Percentiles rank a stretch among this genome's conserved stretches.
phyloP scores from a whole-genome alignment of 768 basidiomycete species.

The Clitopilus passeckerianus region DNA sequence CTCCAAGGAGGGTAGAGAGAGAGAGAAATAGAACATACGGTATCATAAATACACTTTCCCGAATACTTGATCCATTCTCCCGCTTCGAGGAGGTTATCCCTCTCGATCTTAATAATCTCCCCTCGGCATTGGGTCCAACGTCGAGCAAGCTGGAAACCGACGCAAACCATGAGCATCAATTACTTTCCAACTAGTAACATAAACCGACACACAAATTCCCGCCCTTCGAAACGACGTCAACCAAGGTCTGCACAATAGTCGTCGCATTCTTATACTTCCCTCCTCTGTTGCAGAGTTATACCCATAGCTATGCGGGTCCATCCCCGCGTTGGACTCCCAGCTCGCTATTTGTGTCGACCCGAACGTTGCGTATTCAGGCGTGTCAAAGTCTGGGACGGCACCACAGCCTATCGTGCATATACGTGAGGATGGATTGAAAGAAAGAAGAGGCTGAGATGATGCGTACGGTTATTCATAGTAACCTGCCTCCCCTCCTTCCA shows the following conservation, averaged over 20 bases:
- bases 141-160: conserved; percentile 37
- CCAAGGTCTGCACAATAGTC: conserved; percentile 43
- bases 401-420: conserved; percentile 34
- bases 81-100: conserved; percentile 40
- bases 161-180: not conserved
- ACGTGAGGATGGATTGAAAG: not conserved
- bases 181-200: not conserved
- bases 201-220: conserved; percentile 46
- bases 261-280: conserved; percentile 43
- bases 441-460: not conserved
- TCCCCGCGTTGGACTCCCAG: conserved; percentile 59
- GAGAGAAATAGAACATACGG: conserved; percentile 38
- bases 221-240: conserved; percentile 58
- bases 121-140: conserved; percentile 54
- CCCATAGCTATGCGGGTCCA: conserved; percentile 52
- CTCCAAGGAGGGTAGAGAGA: not conserved
- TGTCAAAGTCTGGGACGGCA: conserved; percentile 47
- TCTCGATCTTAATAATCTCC: conserved; percentile 44
- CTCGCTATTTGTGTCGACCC: conserved; percentile 37
- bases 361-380: conserved; percentile 49
- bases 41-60: conserved; percentile 48
- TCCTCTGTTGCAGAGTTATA: conserved; percentile 36
- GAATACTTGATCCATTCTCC: conserved; percentile 47
- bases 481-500: conserved; percentile 36
- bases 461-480: conserved; percentile 31